phyloP scores from a whole-genome alignment of 2,329 filamentous ascomycete species.

The Lasiodiplodia citricola region DNA sequence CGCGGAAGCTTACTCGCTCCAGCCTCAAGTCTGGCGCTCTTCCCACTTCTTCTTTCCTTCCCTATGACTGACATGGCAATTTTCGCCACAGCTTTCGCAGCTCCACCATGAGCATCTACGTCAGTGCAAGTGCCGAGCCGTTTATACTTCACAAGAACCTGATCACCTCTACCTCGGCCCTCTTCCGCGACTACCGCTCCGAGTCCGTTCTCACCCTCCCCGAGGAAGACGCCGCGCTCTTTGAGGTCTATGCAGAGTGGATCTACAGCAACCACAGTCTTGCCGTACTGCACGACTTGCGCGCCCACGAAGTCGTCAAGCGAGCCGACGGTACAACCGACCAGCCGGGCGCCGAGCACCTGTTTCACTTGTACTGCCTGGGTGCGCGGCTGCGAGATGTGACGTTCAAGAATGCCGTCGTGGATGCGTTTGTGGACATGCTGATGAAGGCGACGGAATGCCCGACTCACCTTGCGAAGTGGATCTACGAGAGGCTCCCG shows the following conservation, averaged over 20 bases:
- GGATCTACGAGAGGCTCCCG: not conserved
- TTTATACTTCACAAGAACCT: conserved; percentile 13
- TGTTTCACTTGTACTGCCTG: conserved; percentile 31
- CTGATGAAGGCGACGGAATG: conserved; percentile 7
- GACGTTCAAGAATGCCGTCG: conserved; percentile 33
- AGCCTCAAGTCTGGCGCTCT: not conserved
- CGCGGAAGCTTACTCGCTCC: not conserved
- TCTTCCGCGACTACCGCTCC: conserved; percentile 20
- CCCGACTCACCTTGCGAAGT: not conserved
- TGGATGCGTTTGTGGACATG: conserved; percentile 30
- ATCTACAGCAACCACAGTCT: conserved; percentile 5
- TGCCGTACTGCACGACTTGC: not conserved
- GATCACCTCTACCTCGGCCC: not conserved
- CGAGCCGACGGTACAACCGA: not conserved
- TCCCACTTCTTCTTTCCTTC: not conserved
- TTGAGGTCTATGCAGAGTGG: conserved; percentile 27
- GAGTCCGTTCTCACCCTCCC: conserved; percentile 9
- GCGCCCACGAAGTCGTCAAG: not conserved
- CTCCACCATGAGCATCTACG: not conserved
- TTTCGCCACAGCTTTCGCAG: not conserved
- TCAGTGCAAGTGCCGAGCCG: not conserved
- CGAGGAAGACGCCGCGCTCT: conserved; percentile 20
- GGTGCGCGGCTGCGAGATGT: conserved; percentile 33
- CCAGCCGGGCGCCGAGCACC: not conserved
- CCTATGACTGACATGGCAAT: not conserved